Base-by-base conservation (phyloP, 2,329 filamentous ascomycete species). In the Nothopassalora personata region DNA sequence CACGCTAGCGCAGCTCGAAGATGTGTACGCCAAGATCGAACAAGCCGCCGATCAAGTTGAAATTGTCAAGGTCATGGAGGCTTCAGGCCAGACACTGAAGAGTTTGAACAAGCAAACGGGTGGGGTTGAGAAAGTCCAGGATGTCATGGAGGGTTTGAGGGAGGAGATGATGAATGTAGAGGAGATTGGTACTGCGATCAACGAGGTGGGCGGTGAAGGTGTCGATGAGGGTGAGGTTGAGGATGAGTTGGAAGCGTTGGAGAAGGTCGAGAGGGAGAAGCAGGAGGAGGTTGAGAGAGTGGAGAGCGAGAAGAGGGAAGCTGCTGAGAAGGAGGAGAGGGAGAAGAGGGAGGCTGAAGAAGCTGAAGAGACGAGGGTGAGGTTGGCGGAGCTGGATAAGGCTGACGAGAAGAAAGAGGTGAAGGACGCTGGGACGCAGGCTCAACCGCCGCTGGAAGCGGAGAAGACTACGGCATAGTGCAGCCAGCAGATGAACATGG, bases 21-120 rank as follows among this genome's bases (percentile, higher is more conserved):
- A 90, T 62, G 86, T 95, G 0, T 89, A 91, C 56, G 75, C 81
- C n/a, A 89, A 87, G 70, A 89, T 99, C 54, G 87, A 96, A 71
- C 86, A 93, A 73, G 94, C 94, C 0, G 82, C 86, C 0, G 89
- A 92, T 73, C 90, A 97, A 63, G 85, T 95, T 8, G 88, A 91
- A 67, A 83, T 97, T 13, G 85, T 97, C 8, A 83, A 83, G 60
- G 87, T 91, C 5, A 92, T 99, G 87, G 85, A 91, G 69, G 83
- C 86, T 15, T 91, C 90, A 62, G 84, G 88, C 0, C 81, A 81
- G 34, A 90, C 89, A 1, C 80, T 99, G 34, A 82, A 83, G 64
- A 80, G 78, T 28, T 80, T 99, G 31, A 91, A 96, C 70, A 80
- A 83, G 50, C 84, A 90, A 70, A 83, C 91, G 23, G 94, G 94